A percentile compares a stretch with the other conserved stretches of the same genome.
phyloP scores from a whole-genome alignment of 768 basidiomycete genomes.

The Suillus subalutaceus region DNA sequence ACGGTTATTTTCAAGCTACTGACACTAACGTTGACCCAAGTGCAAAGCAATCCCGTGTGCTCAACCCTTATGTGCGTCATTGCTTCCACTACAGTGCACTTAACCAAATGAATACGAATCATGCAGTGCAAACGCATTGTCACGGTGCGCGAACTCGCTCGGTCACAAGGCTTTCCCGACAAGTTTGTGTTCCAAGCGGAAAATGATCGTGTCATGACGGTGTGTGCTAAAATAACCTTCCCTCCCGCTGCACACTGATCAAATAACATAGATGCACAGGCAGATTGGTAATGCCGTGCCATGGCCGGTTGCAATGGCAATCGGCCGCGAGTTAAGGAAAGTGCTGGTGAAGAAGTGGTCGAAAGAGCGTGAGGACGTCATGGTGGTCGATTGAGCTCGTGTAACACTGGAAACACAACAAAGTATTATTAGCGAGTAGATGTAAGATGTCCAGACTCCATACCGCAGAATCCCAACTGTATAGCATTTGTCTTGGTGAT shows the following conservation, averaged over 20 bases:
- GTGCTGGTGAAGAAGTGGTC: slow-evolving; percentile 57
- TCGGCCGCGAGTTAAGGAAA: slow-evolving; percentile 63
- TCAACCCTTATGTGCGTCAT: slow-evolving; percentile 62
- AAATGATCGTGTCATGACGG: slow-evolving; percentile 59
- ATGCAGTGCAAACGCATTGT: slow-evolving; percentile 68
- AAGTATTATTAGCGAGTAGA: background rate
- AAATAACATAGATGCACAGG: slow-evolving; percentile 62
- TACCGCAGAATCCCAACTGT: background rate
- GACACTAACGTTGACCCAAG: slow-evolving; percentile 80
- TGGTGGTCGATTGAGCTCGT: slow-evolving; percentile 34
- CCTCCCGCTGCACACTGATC: background rate
- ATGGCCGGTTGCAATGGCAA: slow-evolving; percentile 60
- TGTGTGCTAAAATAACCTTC: slow-evolving; percentile 36
- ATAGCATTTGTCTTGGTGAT: background rate
- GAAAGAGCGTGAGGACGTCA: slow-evolving; percentile 38
- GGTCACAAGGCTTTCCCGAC: slow-evolving; percentile 85
- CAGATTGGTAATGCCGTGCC: slow-evolving; percentile 86
- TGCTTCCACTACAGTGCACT: too few species aligned
- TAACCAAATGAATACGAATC: background rate
- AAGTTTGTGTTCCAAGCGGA: slow-evolving; percentile 62
- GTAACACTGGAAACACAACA: background rate
- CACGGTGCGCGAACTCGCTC: slow-evolving; percentile 74
- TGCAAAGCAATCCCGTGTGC: slow-evolving; percentile 72
- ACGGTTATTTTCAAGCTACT: slow-evolving; percentile 67
- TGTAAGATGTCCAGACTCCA: background rate